Evolutionary conservation across 108 stramenopile species (phyloP).

Genomic region (Pseudonitzschia multiseries): DNA sequence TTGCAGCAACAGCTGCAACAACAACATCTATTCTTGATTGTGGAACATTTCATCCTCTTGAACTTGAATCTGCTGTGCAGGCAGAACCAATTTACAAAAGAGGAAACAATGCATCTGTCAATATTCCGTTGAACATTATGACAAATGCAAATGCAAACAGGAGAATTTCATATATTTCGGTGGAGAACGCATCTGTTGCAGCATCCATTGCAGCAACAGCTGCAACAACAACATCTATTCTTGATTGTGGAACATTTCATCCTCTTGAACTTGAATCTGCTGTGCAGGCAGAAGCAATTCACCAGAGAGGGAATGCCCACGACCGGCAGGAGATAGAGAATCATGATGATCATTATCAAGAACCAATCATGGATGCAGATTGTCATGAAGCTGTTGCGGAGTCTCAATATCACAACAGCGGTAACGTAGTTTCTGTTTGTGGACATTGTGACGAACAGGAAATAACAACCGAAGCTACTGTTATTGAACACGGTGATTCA

Average conservation of each 20-base stretch:
- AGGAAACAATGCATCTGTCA: neutral
- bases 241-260: slow-evolving; percentile 14
- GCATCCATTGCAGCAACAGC: neutral
- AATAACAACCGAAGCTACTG: slow-evolving; percentile 25
- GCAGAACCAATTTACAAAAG: slow-evolving; percentile 7
- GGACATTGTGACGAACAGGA: neutral
- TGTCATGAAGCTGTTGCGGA: neutral
- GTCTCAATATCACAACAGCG: neutral
- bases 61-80: slow-evolving; percentile 9
- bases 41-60: slow-evolving; percentile 12
- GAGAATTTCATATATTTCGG: too few species aligned
- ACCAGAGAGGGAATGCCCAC: neutral
- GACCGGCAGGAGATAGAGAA: neutral
- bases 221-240: neutral
- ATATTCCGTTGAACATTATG: too few species aligned
- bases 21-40: neutral
- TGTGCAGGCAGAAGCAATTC: slow-evolving; percentile 8
- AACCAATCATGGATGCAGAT: neutral
- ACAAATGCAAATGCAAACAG: too few species aligned
- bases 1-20: neutral
- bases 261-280: slow-evolving; percentile 8
- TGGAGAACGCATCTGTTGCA: neutral
- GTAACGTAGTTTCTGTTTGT: neutral
- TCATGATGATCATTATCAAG: neutral
- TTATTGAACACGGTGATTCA: slow-evolving; percentile 13